Evolutionary conservation across 495 filamentous ascomycete genomes (phyloP), one percentile per base, ranked within the genome.

Genomic region (Penicillium ochrochloron): DNA sequence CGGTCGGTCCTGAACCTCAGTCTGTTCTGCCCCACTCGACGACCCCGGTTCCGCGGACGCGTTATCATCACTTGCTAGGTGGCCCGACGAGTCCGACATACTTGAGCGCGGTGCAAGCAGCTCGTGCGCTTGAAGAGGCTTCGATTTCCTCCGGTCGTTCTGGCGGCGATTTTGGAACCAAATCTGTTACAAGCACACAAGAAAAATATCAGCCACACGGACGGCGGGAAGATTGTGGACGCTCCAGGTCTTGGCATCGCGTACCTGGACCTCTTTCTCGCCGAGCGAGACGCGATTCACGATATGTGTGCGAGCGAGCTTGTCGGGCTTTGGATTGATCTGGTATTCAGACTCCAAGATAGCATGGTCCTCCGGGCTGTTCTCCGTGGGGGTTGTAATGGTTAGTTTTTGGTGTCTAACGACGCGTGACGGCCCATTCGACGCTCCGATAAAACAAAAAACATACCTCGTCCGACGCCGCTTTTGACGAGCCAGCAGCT

Each of bases 131-230:
- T 92, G 84, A 21, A 97, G 82, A 29, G 95, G 95, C 64, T 92
- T 90, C 59, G 93, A 91, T 81, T 94, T 96, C 61, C 96, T 87
- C 60, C 96, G 87, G 70, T 93, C 89, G 77, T 93, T 96, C 74
- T 99, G 96, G 64, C 96, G 86, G 73, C 94, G 88, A 70, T 99
- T 99, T 73, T 98, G 96, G 77, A 99, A 99, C 96, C 96, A 99
- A 68, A 99, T 97, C 95, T 99, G 74, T 56, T 12, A 19, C 5
- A 34, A 17, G 10, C 34, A 61, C 48, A 52, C 25, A 31, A 19
- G 9, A 21, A 54, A 31, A 54, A n/a, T 8, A 50, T 64, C 23
- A 66, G 64, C 48, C 31, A 51, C 14, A 27, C 63, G 61, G 64
- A 62, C 39, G 59, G 52, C 44, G 64, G 64, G 69, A 61, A 57